Conservation (phyloP, 2,329 filamentous ascomycete genomes). For the Colletotrichum godetiae region DNA sequence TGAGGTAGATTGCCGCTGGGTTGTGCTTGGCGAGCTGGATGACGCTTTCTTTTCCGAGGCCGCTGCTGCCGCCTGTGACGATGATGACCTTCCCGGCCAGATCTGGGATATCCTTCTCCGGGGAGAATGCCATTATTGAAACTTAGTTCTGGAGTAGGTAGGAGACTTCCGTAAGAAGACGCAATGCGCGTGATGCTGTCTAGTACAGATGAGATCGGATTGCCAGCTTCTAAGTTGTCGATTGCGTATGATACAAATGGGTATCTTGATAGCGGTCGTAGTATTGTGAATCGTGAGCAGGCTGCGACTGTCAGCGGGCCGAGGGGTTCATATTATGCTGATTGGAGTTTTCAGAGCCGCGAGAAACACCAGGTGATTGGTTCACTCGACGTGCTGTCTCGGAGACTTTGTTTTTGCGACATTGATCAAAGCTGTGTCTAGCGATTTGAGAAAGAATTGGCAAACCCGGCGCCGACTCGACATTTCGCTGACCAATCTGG, state of each 20-base stretch:
- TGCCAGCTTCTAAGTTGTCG: no score
- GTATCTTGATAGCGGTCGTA: not conserved
- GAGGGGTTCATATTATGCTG: not conserved
- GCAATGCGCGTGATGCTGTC: no score
- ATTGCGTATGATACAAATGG: no score
- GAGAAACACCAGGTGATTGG: not conserved
- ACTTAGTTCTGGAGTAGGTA: no score
- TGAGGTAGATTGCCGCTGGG: conserved; percentile 17
- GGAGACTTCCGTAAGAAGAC: no score
- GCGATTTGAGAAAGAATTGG: not conserved
- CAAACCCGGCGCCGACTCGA: not conserved
- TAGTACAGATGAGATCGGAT: no score
- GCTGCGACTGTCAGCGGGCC: not conserved
- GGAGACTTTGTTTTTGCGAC: not conserved
- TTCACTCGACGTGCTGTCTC: not conserved
- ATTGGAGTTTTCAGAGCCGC: not conserved
- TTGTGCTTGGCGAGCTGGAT: conserved; percentile 49
- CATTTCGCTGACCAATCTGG: not conserved
- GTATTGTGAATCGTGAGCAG: not conserved
- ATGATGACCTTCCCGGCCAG: conserved; percentile 61
- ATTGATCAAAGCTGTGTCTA: not conserved
- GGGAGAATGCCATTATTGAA: not conserved
- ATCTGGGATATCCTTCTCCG: conserved; percentile 51
- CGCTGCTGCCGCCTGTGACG: conserved; percentile 58
- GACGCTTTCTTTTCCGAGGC: conserved; percentile 41